Evolutionary conservation across 169 alveolate genomes (phyloP), one percentile per base, ranked within the genome.

Genomic region (Plasmodium falciparum): DNA sequence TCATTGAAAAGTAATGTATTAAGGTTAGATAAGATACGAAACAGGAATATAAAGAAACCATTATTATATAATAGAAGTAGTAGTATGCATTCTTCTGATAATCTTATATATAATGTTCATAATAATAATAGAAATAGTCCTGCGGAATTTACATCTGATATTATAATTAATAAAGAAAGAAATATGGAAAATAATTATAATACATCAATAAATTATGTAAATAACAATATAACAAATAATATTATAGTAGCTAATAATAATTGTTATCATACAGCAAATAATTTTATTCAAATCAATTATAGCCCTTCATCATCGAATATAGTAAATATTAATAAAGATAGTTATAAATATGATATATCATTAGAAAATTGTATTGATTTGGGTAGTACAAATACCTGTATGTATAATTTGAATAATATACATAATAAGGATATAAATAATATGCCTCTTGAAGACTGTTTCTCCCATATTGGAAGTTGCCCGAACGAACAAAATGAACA

Each of bases 11-110:
- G 65, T 17, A 74, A 47, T 50, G 61, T 74, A 29, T 33, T 73
- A 43, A 63, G 45, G 2, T 45, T 74, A 22, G 88, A 74, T 12
- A 61, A 74, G 29, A 17, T 74, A n/a, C 15, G 43, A 74, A 58
- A 43, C 54, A 74, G 43, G 61, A 62, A 22, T 54, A 74, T 22
- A 47, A 74, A 62, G 12, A 61, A 43, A 20, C 43, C 43, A 33
- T 20, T 65, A 15, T 45, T 20, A 39, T 50, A 13, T 45, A 22
- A 29, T 56, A 49, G 59, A 9, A 13, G 22, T 52, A 13, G 17
- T 52, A 52, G 17, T 52, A 15, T 52, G 17, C n/a, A 5, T 52
- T 12, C 62, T 12, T 13, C 3, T 52, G 62, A 52, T 13, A 52
- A 52, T 5, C 6, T 52, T 13, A 52, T 9, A 15, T 13, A 15